Base-by-base conservation (phyloP, 2,329 filamentous ascomycete species). In the Aureobasidium sp. region DNA sequence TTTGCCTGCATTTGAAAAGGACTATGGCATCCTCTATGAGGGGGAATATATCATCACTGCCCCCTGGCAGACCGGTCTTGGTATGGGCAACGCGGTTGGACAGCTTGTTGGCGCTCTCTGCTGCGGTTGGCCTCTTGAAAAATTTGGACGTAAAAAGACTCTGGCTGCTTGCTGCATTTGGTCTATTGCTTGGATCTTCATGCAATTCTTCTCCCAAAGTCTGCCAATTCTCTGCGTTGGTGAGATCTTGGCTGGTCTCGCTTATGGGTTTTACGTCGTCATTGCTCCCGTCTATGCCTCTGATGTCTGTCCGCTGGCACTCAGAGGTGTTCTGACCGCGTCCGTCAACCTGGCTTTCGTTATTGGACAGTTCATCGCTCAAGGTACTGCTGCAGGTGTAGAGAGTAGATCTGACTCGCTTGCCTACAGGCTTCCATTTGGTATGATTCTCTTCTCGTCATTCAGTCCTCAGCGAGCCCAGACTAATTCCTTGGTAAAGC, bases 301-400 rank as follows among this genome's bases (percentile, higher is more conserved):
- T 53, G 84, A 87, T 62, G 77, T 84, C 4, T 79, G 78, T 35
- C 81, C 80, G 1, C 69, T 80, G 32, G 74, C 75, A 1, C 71
- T 84, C 37, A 73, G 81, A 21, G 78, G 77, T 30, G 72, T 79
- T 39, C 66, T 82, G 21, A 82, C 80, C 1, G 76, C 76, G 25
- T 83, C 76, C 53, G 76, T 82, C 54, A 83, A 83, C 59, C 66
- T 83, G 32, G 82, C 79, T 60, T 84, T 81, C 64, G 79, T 81
- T 34, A 79, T 79, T 16, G 80, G 80, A 1, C 80, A 83, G 61
- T 70, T 84, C 7, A 68, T 83, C 3, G 78, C 68, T 5, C 69
- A 68, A 27, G 69, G 68, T 5, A 63, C 71, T 1, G 66, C 67
- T 12, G 66, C 65, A 4, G 69, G 67, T 1, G 69, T 68, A 2